phyloP scores from a whole-genome alignment of 345 rosid species.

The Atalantia buxifolia region DNA sequence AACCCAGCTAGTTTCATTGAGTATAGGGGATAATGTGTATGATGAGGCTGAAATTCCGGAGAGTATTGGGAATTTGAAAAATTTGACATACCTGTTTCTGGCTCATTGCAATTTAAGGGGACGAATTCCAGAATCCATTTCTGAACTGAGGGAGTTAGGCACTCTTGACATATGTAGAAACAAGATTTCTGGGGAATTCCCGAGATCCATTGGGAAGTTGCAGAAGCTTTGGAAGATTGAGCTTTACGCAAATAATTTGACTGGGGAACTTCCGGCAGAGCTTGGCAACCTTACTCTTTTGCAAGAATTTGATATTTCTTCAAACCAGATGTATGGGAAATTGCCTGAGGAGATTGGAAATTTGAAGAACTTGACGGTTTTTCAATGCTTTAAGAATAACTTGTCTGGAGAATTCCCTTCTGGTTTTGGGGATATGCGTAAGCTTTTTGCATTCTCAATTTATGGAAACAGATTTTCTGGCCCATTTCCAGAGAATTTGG shows the following conservation, averaged over 20 bases:
- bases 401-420: slow-evolving; percentile 66
- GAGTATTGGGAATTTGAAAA: slow-evolving; percentile 60
- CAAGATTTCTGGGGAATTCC: slow-evolving; percentile 51
- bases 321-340: slow-evolving; percentile 44
- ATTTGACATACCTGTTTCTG: slow-evolving; percentile 53
- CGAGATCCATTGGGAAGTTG: slow-evolving; percentile 51
- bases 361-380: slow-evolving; percentile 51
- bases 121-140: slow-evolving; percentile 62
- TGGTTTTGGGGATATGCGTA: slow-evolving; percentile 60
- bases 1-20: slow-evolving; percentile 40
- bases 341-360: slow-evolving; percentile 55
- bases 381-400: slow-evolving; percentile 50
- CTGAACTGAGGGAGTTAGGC: slow-evolving; percentile 32
- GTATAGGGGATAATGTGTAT: slow-evolving; percentile 44
- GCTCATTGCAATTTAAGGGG: slow-evolving; percentile 42
- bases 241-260: slow-evolving; percentile 46
- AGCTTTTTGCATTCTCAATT: slow-evolving; percentile 55
- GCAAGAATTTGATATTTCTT: slow-evolving; percentile 63
- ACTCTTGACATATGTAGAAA: slow-evolving; percentile 62
- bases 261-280: slow-evolving; percentile 64
- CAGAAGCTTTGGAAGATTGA: slow-evolving; percentile 61
- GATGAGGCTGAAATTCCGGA: slow-evolving; percentile 54
- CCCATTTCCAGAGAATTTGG: slow-evolving; percentile 55
- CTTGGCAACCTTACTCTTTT: slow-evolving; percentile 47
- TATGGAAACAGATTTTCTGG: slow-evolving; percentile 80